Base-by-base conservation (phyloP, 371 early-diverging fungal genomes). In the Zancudomyces culisetae region DNA sequence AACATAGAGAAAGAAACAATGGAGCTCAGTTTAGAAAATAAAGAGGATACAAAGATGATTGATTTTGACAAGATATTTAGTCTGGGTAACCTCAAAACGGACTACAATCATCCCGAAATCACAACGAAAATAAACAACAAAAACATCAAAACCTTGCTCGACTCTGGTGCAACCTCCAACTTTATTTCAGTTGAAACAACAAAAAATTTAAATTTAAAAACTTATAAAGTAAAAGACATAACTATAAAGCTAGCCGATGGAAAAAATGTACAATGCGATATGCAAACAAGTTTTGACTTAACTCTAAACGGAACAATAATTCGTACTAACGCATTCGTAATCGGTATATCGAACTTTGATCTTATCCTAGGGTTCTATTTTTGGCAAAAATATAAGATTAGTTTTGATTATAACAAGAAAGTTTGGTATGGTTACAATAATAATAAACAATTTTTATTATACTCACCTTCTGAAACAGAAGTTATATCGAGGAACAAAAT, bases 321-420 rank as follows among this genome's bases (percentile, higher is more conserved):
- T 8, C 45, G 22, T 8, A 43, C 45, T 43, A 4, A 20, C 26
- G 45, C n/a, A 8, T 43, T 22, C n/a, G 24, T 43, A 22, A 22
- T n/a, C 45, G 22, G 10, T 22, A 12, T 8, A 12, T 20, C 26
- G 8, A 20, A 43, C 26, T 20, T 43, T 4, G 45, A 43, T n/a
- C 20, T 43, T 22, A 43, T 43, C n/a, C 20, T 43, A 22, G 45
- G 45, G n/a, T 43, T 43, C 45, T 20, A 43, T 24, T 43, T 20
- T 20, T 43, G 45, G 45, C 12, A 43, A 43, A 43, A 43, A 43
- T 43, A 43, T 43, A 43, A 43, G 45, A 20, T n/a, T 8, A 43
- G 22, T 12, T 24, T 24, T n/a, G 24, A 24, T n/a, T 43, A 43
- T n/a, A 24, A 43, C 26, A 22, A 20, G 8, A 43, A 43, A 12